Evolutionary conservation across 2,329 filamentous ascomycete species (phyloP), one percentile per base, ranked within the genome.

Genomic region (Stachybotrys echinatus): DNA sequence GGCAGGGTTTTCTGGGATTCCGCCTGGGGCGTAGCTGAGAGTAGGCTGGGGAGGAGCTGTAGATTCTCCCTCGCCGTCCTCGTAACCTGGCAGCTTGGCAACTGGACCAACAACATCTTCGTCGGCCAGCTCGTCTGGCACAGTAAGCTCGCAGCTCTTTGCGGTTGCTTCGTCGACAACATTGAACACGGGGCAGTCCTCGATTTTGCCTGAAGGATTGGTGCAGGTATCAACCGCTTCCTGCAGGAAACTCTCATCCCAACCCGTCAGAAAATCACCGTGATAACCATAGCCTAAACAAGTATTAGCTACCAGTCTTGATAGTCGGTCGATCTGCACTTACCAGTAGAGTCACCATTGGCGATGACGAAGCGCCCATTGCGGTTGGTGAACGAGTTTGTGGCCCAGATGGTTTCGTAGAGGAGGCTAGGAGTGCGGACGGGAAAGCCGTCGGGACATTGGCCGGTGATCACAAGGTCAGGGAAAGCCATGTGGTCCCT

Each of bases 401-500:
- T 94, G 63, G 85, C 74, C 81, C 84, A 95, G 65, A 95, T 95
- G 31, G 86, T 89, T 73, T 96, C 90, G 65, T 79, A 96, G 67
- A 95, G 86, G 45, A 96, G 76, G 53, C 85, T 85, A 2, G 87
- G 83, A 21, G 94, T 67, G 50, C 88, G 85, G 18, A 76, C 77
- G 12, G 83, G 77, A 62, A 83, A 91, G 8, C 76, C 84, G 2
- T 79, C 64, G 1, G 91, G 90, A 68, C 91, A 96, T 37, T 73
- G 74, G 27, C 92, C 91, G 55, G 82, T 81, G 71, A 89, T 88
- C 59, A 95, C 85, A 12, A 86, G 74, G 58, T 81, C 78, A 1
- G 90, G 89, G 66, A 91, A 96, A 5, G 86, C 87, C 54, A 96
- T 79, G 64, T 96, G 83, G 55, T 71, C 72, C 65, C 74, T 75